Evolutionary conservation across 2,329 filamentous ascomycete genomes (phyloP), one percentile per base, ranked within the genome.

Genomic region (Graphilbum ipis-grandicollis): DNA sequence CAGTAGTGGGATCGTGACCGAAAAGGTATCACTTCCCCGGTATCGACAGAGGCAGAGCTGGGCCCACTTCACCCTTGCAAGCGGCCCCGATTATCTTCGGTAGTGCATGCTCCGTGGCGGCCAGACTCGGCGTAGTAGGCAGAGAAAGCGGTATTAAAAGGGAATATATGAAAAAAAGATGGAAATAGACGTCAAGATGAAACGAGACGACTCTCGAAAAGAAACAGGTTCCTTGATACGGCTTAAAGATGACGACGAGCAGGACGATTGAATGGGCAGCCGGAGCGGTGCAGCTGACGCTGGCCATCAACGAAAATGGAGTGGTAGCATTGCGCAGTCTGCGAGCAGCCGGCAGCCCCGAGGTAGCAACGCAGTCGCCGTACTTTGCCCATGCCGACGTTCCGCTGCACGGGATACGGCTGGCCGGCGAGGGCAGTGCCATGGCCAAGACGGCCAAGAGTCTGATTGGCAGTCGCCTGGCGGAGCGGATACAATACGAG

Each of bases 381-480:
- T 34, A 30, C 31, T 34, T 21, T 31, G 19, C 19, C 18, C 23
- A 34, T 19, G 15, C 21, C 12, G 32, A 34, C 15, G 13, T 46
- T 10, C 47, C 48, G 0, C 36, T 52, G 2, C 39, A 47, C 9
- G 44, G 48, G 9, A 37, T 48, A 2, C 46, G 46, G 7, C 44
- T 52, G 2, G 43, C 42, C 1, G 50, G 48, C 9, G 48, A 51
- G 34, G 50, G 49, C 15, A 51, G 43, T 4, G 22, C 29, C 6
- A 43, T 40, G 18, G 36, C 44, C 36, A 50, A 51, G 36, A 46
- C 46, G 0, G 46, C 50, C 30, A 52, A 52, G 38, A 38, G 43
- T 4, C 44, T 51, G n/a, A 35, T 47, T 5, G 44, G 43, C 43
- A 44, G 41, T 13, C 50, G 49, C 29, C 36, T 52, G 22, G 43